phyloP scores from a whole-genome alignment of 345 rosid species.

The Eucalyptus polybractea region DNA sequence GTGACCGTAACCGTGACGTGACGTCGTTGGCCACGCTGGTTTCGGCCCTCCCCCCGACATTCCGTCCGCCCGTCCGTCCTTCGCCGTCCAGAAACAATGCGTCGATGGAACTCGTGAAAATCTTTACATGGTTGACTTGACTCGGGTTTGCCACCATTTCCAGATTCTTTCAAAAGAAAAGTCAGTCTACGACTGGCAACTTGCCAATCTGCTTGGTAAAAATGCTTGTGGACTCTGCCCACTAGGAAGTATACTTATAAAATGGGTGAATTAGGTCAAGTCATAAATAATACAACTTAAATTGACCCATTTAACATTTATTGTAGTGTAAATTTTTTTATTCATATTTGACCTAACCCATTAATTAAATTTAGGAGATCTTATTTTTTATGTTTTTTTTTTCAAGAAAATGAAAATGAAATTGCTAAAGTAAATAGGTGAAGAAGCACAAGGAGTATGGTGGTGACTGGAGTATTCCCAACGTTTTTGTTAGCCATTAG shows the following conservation, averaged over 20 bases:
- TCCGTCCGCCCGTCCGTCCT: not conserved
- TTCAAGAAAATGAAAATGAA: too few species aligned
- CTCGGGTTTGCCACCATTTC: not conserved
- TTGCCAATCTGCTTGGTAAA: not conserved
- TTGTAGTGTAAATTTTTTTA: too few species aligned
- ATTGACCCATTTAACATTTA: too few species aligned
- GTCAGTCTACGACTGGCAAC: not conserved
- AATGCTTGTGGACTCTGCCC: not conserved
- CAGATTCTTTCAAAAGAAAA: not conserved
- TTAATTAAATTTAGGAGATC: too few species aligned
- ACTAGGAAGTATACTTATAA: not conserved
- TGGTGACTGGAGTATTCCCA: too few species aligned
- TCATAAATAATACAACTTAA: too few species aligned
- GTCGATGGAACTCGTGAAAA: not conserved
- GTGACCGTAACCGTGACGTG: not conserved
- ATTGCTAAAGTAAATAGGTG: too few species aligned
- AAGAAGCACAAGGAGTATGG: too few species aligned
- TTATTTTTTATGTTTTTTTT: too few species aligned
- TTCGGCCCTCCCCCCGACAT: not conserved
- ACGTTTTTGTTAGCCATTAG: too few species aligned
- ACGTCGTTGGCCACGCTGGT: not conserved
- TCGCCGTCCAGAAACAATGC: not conserved
- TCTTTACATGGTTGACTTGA: not conserved
- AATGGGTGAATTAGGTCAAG: fast-evolving
- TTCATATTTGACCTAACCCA: fast-evolving